These are phyloP conservation scores for Lepiota brunneoincarnata DNA, from an alignment of 768 basidiomycete species.

Conservation along the genomic window DNA sequence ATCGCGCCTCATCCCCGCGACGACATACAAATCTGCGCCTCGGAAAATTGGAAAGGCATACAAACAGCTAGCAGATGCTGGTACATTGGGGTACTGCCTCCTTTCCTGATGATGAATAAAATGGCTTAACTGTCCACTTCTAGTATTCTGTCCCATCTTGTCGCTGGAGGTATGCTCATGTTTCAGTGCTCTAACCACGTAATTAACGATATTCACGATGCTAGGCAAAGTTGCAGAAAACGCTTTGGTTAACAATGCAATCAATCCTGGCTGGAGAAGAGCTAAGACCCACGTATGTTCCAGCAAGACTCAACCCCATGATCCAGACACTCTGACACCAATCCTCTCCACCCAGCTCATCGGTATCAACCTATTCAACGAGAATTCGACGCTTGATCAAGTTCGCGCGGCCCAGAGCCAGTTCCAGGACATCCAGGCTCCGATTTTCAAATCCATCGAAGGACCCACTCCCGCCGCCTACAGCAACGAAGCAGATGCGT, in stretches of 20 bases:
- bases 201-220: background rate
- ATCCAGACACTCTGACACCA: background rate
- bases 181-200: no score
- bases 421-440: slow-evolving; percentile 22
- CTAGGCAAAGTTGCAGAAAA: slow-evolving; percentile 31
- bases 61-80: slow-evolving; percentile 17
- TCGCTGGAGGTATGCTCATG: background rate
- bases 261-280: slow-evolving; percentile 33
- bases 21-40: slow-evolving; percentile 2
- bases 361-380: background rate
- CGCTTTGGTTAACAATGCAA: slow-evolving; percentile 27
- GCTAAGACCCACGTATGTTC: slow-evolving; percentile 34
- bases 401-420: slow-evolving; percentile 17
- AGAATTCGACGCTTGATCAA: background rate
- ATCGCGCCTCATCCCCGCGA: slow-evolving; percentile 11
- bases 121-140: background rate
- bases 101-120: no score
- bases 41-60: slow-evolving; percentile 19
- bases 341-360: background rate
- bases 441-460: slow-evolving; percentile 24
- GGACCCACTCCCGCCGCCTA: slow-evolving; percentile 29
- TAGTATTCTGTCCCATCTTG: background rate
- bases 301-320: background rate
- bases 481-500: slow-evolving; percentile 31
- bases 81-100: background rate